These are phyloP conservation scores for Phanerochaete carnosa DNA, from an alignment of 768 basidiomycete species.

Conservation along the genomic window DNA sequence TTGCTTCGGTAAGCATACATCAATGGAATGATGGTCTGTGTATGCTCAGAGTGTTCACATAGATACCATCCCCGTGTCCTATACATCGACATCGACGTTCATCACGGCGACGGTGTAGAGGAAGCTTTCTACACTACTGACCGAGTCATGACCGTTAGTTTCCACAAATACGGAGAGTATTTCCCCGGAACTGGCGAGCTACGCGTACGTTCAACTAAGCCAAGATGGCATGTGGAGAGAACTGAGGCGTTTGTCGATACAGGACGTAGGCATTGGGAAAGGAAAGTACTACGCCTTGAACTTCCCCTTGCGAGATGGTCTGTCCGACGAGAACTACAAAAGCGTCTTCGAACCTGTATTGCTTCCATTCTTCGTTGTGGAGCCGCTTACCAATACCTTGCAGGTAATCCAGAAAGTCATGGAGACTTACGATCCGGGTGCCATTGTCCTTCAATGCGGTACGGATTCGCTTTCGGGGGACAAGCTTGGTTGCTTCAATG, in stretches of 20 bases:
- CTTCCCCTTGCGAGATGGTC: constrained; percentile 92
- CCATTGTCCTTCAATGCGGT: constrained; percentile 95
- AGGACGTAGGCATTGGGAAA: constrained; percentile 93
- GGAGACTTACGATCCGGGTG: constrained; percentile 91
- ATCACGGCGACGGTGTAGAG: constrained; percentile 98
- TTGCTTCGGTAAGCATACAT: constrained; percentile 74
- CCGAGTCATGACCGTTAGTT: constrained; percentile 96
- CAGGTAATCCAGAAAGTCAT: constrained; percentile 93
- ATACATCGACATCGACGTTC: constrained; percentile 98
- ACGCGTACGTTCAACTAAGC: constrained; percentile 47
- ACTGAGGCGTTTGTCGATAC: not conserved
- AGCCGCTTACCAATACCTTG: not conserved
- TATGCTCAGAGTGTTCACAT: not conserved
- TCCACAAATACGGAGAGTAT: constrained; percentile 99
- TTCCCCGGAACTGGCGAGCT: constrained; percentile 99
- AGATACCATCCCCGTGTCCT: constrained; percentile 93
- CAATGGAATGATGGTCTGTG: too few relatives aligned
- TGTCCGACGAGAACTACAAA: constrained; percentile 93
- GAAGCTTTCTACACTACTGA: constrained; percentile 99
- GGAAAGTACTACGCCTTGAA: constrained; percentile 94
- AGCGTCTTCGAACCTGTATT: constrained; percentile 93
- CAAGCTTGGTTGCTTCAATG: constrained; percentile 91
- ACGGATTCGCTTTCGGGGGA: constrained; percentile 97
- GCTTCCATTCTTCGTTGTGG: not conserved
- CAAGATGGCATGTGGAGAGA: not conserved